Evolutionary conservation across 345 rosid species (phyloP), one percentile per base, ranked within the genome.

Genomic region (Jatropha curcas): DNA sequence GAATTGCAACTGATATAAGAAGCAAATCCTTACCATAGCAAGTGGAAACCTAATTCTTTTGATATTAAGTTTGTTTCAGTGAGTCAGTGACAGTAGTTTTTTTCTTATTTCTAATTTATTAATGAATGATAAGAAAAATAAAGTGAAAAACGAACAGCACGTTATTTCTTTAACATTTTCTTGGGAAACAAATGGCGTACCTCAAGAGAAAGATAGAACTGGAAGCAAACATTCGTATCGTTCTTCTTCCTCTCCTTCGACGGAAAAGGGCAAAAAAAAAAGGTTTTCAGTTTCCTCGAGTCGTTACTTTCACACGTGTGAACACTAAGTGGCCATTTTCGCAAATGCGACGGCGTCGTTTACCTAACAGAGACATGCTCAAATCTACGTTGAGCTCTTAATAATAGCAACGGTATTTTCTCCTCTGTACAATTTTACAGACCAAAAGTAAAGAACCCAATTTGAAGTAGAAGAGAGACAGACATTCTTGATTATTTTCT

Each of bases 131-230:
- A n/a, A 58, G 62, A 28, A 27, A 48, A 5, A 17, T 4, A 48
- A 48, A n/a, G 19, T 16, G 53, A 7, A 14, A 58, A 58, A 28
- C 30, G 37, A 5, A 20, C 5, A 3, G 34, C 62, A 28, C 11
- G 19, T 14, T 58, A 13, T 22, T 30, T 43, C n/a, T 1, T 19
- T 12, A 17, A 20, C n/a, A 10, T 28, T 60, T 71, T 60, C 74
- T 63, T 28, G 52, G n/a, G 60, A 63, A 63, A 62, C 61, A 52
- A 52, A 27, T 41, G 65, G 76, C 20, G 45, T 65, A 73, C 71
- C 76, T 22, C 13, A 59, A 66, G 50, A 52, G 27, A 27, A 28
- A 28, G 55, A 58, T 59, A 41, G 43, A 43, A 65, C 53, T 59
- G 65, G 24, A 31, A 58, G 25, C 56, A 28, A 74, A n/a, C 77